Conservation (phyloP, 441 rosid species). For the Erysimum pusillum region DNA sequence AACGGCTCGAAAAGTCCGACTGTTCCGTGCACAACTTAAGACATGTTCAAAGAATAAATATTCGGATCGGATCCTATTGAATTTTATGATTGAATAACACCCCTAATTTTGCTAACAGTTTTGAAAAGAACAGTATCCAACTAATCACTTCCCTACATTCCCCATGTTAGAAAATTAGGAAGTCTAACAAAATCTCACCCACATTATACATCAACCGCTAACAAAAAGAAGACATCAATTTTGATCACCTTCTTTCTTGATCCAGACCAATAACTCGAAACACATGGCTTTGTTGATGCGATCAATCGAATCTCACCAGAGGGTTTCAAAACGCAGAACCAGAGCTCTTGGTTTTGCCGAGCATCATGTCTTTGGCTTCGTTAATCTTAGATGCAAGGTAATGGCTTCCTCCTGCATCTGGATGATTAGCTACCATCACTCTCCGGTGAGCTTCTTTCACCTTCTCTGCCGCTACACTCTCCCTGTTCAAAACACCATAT, state of each 20-base stretch:
- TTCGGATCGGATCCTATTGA: not conserved
- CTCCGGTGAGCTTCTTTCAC: conserved; percentile 73
- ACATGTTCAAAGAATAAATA: not conserved
- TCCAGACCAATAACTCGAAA: not conserved
- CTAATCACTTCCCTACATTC: not conserved
- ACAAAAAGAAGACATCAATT: not conserved
- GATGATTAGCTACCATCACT: conserved; percentile 70
- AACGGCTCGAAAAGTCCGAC: not conserved
- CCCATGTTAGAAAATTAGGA: not conserved
- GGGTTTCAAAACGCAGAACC: conserved; percentile 52
- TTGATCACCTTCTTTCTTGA: conserved; percentile 18
- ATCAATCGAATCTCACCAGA: not conserved
- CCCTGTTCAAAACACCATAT: conserved; percentile 48
- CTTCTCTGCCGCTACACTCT: conserved; percentile 63
- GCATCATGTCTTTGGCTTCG: conserved; percentile 60
- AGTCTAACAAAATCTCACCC: not conserved
- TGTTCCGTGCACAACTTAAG: not conserved
- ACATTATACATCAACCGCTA: not conserved
- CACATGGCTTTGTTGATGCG: conserved; percentile 1
- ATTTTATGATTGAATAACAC: not conserved
- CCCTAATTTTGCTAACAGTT: not conserved
- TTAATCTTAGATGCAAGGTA: conserved; percentile 60
- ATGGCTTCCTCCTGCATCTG: conserved; percentile 63
- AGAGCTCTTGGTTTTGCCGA: conserved; percentile 51
- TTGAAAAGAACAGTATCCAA: not conserved